Conservation (phyloP, 2,329 filamentous ascomycete genomes). For the Zymoseptoria tritici region DNA sequence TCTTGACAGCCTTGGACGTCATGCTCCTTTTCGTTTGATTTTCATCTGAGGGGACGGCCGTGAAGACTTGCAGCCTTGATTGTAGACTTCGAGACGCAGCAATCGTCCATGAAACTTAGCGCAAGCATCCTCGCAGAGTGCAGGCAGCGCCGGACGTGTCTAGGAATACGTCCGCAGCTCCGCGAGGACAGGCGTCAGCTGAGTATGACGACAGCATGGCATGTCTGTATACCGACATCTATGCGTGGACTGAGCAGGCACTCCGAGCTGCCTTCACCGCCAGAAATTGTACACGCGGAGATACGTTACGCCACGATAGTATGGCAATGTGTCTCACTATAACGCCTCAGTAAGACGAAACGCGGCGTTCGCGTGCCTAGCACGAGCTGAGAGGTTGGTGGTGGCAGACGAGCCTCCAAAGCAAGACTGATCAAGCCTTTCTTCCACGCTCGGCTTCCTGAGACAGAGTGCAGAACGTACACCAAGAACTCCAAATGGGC, state of each 20-base stretch:
- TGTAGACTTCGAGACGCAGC: too few relatives aligned
- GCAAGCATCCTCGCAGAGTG: too few relatives aligned
- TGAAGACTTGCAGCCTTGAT: too few relatives aligned
- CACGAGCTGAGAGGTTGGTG: neutral
- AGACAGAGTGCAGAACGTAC: neutral
- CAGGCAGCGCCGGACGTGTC: too few relatives aligned
- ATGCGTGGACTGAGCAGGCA: neutral
- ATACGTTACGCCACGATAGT: neutral
- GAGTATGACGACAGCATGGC: too few relatives aligned
- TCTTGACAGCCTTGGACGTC: too few relatives aligned
- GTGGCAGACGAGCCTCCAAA: neutral
- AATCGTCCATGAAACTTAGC: too few relatives aligned
- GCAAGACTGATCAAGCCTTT: neutral
- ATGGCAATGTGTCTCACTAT: neutral
- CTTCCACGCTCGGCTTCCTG: neutral
- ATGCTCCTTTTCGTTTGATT: too few relatives aligned
- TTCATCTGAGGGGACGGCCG: too few relatives aligned
- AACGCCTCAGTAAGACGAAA: neutral
- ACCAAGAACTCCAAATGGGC: neutral
- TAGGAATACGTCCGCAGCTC: too few relatives aligned
- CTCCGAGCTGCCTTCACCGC: neutral
- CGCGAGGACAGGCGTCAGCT: too few relatives aligned
- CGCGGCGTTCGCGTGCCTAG: neutral
- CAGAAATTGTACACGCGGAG: neutral
- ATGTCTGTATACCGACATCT: neutral